Base-by-base conservation (phyloP, 371 early-diverging fungal species). In the Haplosporangium sp. region DNA sequence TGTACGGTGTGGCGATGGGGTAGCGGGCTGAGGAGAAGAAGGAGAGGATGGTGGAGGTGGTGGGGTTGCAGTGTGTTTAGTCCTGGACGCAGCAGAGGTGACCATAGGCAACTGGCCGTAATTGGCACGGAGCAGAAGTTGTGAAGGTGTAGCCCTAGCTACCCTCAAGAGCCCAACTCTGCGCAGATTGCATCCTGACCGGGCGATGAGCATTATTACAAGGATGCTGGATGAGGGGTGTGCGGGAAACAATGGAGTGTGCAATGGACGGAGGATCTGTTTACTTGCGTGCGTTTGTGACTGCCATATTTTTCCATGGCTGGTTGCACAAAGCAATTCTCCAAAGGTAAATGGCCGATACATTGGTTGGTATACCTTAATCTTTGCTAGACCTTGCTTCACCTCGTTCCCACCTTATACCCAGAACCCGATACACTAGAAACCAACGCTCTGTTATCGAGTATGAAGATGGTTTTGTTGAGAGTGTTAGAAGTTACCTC, bases 41-140 rank as follows among this genome's bases (percentile, higher is more conserved):
- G 62, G 51, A 2, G 40, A 21, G 20, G 73, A 56, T 6, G 72
- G 69, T 6, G 40, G 37, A 36, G 73, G 62, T 6, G 72, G 69
- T 6, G 66, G 59, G 20, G 64, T 36, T 6, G 63, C 66, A 1
- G 56, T 37, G 62, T 64, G 74, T 47, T 62, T 66, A 8, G 66
- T 45, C 23, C 62, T 41, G 37, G 62, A 50, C 3, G 37, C 40
- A 38, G 54, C 59, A 9, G 74, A 23, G 9, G 55, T 61, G 21
- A 76, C 77, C 18, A 76, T 63, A 12, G 77, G 77, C 36, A 76
- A 57, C 21, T 71, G 77, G 12, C 77, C 67, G 29, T 76, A 76
- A 18, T 66, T 71, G 16, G 70, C 67, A 23, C 67, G 72, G 53
- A 60, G 14, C 46, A 67, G 1, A 36, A 51, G 2, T 0, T 47